Evolutionary conservation across 2,329 filamentous ascomycete species (phyloP).

Genomic region (Aspergillus persii): DNA sequence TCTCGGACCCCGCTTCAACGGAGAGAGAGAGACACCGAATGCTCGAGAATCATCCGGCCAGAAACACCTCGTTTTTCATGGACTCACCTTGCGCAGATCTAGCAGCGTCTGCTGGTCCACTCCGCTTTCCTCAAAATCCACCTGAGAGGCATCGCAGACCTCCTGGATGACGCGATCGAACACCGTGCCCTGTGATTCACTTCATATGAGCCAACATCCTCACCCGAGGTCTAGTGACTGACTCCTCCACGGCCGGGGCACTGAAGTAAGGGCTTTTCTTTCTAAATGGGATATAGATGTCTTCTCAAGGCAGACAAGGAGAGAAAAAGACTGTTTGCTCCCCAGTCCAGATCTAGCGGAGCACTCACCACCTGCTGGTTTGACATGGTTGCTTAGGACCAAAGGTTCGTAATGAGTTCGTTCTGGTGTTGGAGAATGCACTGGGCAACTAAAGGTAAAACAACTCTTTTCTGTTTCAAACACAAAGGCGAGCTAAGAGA

Average conservation of each 20-base stretch:
- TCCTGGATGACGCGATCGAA: slow-evolving; percentile 90
- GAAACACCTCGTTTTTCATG: background rate
- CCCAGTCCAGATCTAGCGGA: slow-evolving; percentile 18
- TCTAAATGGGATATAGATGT: background rate
- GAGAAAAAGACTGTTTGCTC: slow-evolving; percentile 6
- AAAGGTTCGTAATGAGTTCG: slow-evolving; percentile 11
- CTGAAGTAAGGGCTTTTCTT: too few relatives aligned
- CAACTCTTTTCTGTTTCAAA: slow-evolving; percentile 1
- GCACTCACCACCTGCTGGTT: slow-evolving; percentile 50
- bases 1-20: slow-evolving; percentile 31
- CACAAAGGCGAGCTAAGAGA: slow-evolving; percentile 4
- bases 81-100: slow-evolving; percentile 80
- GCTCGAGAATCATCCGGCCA: background rate
- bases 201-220: slow-evolving; percentile 28
- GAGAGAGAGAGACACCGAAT: background rate
- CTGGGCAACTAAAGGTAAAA: background rate
- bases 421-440: slow-evolving; percentile 2
- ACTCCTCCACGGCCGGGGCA: background rate
- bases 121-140: slow-evolving; percentile 96
- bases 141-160: slow-evolving; percentile 85
- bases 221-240: background rate
- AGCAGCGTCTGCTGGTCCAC: slow-evolving; percentile 83
- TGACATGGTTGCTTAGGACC: slow-evolving; percentile 38
- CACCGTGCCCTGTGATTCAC: slow-evolving; percentile 61
- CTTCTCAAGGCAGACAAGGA: slow-evolving; percentile 4